Evolutionary conservation across 2,329 filamentous ascomycete genomes (phyloP).

Genomic region (Xylariaceae sp.): DNA sequence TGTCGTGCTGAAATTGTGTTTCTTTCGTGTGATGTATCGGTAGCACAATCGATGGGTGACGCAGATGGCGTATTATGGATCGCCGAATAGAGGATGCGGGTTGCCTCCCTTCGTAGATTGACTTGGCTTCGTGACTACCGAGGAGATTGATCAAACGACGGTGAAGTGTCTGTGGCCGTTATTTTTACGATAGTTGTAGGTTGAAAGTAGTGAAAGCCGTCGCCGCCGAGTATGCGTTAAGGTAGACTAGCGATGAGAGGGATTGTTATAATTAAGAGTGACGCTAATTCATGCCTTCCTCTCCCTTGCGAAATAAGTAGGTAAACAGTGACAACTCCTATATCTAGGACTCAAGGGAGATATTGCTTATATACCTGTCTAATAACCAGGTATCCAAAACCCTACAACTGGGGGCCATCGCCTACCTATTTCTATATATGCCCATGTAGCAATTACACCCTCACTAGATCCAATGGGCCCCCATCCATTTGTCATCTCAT

Average conservation of each 20-base stretch:
- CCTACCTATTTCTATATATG: neutral
- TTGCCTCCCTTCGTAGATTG: neutral
- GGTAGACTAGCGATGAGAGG: neutral
- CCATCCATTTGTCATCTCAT: constrained; percentile 5
- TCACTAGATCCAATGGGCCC: constrained; percentile 13
- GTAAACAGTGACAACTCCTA: neutral
- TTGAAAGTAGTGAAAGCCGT: neutral
- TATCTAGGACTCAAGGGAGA: too few species aligned
- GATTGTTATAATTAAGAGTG: constrained; percentile 1
- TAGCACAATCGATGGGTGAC: constrained; percentile 15
- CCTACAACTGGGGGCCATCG: neutral
- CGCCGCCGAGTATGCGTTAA: neutral
- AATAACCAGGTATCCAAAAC: neutral
- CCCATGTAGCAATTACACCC: neutral
- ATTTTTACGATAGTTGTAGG: neutral
- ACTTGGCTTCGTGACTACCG: constrained; percentile 3
- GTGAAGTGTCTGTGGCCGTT: neutral
- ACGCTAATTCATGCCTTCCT: neutral
- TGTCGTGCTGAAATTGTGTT: constrained; percentile 7
- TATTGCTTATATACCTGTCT: too few species aligned
- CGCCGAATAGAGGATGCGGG: neutral
- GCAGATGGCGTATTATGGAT: constrained; percentile 8
- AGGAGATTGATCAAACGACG: constrained; percentile 1
- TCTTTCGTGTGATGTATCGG: constrained; percentile 26
- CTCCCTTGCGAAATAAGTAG: neutral